phyloP scores from a whole-genome alignment of 2,329 filamentous ascomycete species.

The Apiospora sp. region DNA sequence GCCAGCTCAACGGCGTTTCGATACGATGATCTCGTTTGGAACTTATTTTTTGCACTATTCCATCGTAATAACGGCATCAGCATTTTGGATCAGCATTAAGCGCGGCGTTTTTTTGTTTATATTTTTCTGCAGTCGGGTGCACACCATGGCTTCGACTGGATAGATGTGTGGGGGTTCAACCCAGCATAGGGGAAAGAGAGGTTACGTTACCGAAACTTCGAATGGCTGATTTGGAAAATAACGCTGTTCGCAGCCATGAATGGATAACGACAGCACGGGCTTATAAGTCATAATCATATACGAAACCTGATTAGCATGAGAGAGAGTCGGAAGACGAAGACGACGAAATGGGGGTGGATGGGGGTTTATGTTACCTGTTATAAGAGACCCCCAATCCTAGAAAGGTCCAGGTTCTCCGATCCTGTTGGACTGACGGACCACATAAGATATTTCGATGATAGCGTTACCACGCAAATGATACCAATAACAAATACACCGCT shows the following conservation, averaged over 20 bases:
- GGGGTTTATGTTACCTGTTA: not conserved
- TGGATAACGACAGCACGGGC: conserved; percentile 13
- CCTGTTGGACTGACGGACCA: not conserved
- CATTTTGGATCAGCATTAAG: conserved; percentile 24
- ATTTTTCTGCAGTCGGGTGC: not conserved
- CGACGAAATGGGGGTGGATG: not conserved
- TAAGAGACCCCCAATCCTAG: not conserved
- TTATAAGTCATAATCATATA: conserved; percentile 21
- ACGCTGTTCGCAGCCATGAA: conserved; percentile 8
- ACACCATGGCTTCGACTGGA: not conserved
- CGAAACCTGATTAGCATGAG: conserved; percentile 14
- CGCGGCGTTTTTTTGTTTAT: conserved; percentile 22
- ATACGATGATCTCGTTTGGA: conserved; percentile 1
- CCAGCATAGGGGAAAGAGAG: not conserved
- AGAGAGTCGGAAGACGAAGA: not conserved
- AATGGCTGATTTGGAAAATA: conserved; percentile 2
- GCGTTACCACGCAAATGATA: conserved; percentile 19
- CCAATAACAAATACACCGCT: conserved; percentile 11
- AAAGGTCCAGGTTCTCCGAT: not conserved
- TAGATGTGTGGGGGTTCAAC: not conserved
- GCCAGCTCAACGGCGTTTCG: conserved; percentile 4
- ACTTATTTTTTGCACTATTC: not conserved
- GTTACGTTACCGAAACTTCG: not conserved
- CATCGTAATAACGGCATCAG: conserved; percentile 22
- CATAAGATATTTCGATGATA: conserved; percentile 10